phyloP scores from a whole-genome alignment of 805 yeast genomes.

The Priceomyces haplophilus region DNA sequence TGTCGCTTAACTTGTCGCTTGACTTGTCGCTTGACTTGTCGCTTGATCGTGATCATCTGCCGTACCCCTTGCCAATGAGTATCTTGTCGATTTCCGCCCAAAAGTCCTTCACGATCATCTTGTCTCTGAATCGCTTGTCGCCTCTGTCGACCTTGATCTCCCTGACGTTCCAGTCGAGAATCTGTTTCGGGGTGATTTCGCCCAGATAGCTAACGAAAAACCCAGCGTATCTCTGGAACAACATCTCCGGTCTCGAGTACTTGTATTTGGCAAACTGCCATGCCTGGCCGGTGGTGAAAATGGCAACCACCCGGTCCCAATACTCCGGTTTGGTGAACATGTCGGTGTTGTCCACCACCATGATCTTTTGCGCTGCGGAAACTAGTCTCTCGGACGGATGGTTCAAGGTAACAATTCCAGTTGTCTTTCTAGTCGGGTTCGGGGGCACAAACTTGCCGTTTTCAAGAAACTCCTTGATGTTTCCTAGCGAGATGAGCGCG shows the following conservation, averaged over 20 bases:
- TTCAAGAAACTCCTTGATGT: slow-evolving; percentile 52
- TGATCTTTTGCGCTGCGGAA: slow-evolving; percentile 56
- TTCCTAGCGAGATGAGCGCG: slow-evolving; percentile 37
- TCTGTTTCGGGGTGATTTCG: slow-evolving; percentile 71
- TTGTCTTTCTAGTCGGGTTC: slow-evolving; percentile 31
- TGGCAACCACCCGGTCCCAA: slow-evolving; percentile 96
- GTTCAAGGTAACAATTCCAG: slow-evolving; percentile 46
- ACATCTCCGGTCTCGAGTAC: slow-evolving; percentile 71
- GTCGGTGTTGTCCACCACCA: slow-evolving; percentile 86
- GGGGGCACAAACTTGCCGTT: slow-evolving; percentile 67
- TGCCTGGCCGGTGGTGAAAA: slow-evolving; percentile 92
- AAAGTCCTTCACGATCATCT: slow-evolving; percentile 77
- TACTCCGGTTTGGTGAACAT: slow-evolving; percentile 85
- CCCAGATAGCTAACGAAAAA: slow-evolving; percentile 73
- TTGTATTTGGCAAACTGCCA: slow-evolving; percentile 95
- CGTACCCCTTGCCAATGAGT: slow-evolving; percentile 63
- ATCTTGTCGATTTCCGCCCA: slow-evolving; percentile 83
- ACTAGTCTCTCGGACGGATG: slow-evolving; percentile 54
- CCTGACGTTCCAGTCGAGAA: slow-evolving; percentile 87
- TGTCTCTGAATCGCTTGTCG: slow-evolving; percentile 79
- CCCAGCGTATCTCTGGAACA: slow-evolving; percentile 84
- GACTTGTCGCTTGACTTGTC: no score
- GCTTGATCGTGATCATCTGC: no score
- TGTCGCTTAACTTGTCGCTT: no score
- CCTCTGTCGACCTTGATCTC: slow-evolving; percentile 72